These are phyloP conservation scores for Acaromyces ingoldii DNA, from an alignment of 1,284 basidiomycete genomes.

Conservation along the genomic window DNA sequence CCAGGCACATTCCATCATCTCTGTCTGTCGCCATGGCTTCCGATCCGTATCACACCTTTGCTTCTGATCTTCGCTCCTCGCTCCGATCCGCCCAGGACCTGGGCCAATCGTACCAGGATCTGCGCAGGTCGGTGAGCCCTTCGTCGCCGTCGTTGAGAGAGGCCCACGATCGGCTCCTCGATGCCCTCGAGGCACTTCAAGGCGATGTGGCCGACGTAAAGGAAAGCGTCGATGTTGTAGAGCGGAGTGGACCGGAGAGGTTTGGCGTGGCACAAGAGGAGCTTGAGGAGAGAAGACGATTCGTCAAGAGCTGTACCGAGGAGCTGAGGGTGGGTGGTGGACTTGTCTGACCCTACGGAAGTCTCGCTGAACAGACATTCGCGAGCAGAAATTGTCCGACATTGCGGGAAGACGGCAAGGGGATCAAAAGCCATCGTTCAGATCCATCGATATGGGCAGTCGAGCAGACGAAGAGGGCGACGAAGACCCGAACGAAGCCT, in stretches of 20 bases:
- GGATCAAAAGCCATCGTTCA: background rate
- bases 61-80: slow-evolving; percentile 34
- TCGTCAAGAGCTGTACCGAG: slow-evolving; percentile 1
- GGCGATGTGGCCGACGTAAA: slow-evolving; percentile 44
- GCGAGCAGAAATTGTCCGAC: too few relatives aligned
- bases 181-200: slow-evolving; percentile 33
- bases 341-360: background rate
- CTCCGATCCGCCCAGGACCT: slow-evolving; percentile 26
- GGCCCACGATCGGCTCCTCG: slow-evolving; percentile 25
- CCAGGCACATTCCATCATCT: too few relatives aligned
- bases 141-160: slow-evolving; percentile 10
- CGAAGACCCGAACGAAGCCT: slow-evolving; percentile 31
- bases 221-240: slow-evolving; percentile 40
- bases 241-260: slow-evolving; percentile 37
- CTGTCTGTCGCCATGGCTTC: too few relatives aligned
- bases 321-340: background rate
- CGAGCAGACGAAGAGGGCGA: slow-evolving; percentile 17
- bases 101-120: slow-evolving; percentile 22
- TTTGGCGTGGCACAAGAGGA: slow-evolving; percentile 39
- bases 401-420: background rate
- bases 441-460: slow-evolving; percentile 21
- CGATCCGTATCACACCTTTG: slow-evolving; percentile 48
- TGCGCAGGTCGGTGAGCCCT: slow-evolving; percentile 3
- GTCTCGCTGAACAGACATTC: background rate
- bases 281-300: slow-evolving; percentile 13